phyloP scores from a whole-genome alignment of 495 filamentous ascomycete species.

The Aspergillus biplanus region DNA sequence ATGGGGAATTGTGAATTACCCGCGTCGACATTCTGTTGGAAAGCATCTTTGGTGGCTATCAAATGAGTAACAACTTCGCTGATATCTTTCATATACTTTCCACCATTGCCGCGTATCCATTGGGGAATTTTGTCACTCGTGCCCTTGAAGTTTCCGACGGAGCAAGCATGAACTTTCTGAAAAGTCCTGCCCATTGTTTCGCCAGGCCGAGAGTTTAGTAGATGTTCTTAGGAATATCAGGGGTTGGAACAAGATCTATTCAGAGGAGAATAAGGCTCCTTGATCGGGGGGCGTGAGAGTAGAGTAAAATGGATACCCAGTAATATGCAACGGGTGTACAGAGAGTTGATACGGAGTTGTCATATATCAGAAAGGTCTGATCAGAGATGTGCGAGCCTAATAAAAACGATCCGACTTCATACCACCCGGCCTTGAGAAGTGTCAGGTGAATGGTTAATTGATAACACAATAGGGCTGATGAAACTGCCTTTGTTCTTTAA shows the following conservation, averaged over 20 bases:
- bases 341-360: no score
- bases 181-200: slow-evolving; percentile 40
- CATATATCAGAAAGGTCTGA: no score
- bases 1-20: slow-evolving; percentile 29
- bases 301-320: no score
- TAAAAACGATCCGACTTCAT: no score
- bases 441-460: no score
- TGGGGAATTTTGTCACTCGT: slow-evolving; percentile 46
- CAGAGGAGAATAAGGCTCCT: no score
- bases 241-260: not conserved
- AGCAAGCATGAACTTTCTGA: slow-evolving; percentile 29
- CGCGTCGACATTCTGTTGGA: slow-evolving; percentile 42
- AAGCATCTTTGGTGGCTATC: slow-evolving; percentile 57
- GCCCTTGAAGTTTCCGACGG: slow-evolving; percentile 47
- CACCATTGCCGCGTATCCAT: slow-evolving; percentile 61
- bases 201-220: not conserved
- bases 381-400: no score
- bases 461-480: no score
- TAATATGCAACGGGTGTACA: no score
- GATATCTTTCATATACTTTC: slow-evolving; percentile 45
- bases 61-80: slow-evolving; percentile 59
- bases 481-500: no score
- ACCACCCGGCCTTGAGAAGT: no score
- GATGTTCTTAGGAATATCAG: not conserved
- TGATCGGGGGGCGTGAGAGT: no score